Percentiles rank a stretch among this genome's conserved stretches.
Conservation (phyloP, 2,329 filamentous ascomycete genomes). For the Sarocladium brachiariae region DNA sequence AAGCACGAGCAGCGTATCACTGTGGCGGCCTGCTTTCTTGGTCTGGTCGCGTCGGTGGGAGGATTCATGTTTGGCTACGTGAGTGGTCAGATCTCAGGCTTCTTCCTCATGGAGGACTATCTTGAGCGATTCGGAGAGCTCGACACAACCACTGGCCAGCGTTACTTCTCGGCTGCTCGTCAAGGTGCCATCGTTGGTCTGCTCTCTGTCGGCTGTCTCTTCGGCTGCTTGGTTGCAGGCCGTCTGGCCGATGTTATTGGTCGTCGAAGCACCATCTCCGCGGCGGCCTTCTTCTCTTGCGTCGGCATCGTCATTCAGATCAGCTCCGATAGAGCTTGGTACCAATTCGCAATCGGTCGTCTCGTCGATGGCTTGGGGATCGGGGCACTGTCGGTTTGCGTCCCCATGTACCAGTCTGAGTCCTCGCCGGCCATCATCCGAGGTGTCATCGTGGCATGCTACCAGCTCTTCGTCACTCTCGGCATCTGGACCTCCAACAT, state of each 20-base stretch:
- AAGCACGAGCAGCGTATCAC: slow-evolving; percentile 26
- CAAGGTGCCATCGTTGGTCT: slow-evolving; percentile 59
- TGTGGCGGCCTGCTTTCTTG: slow-evolving; percentile 39
- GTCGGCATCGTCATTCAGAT: slow-evolving; percentile 60
- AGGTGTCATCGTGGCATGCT: slow-evolving; percentile 55
- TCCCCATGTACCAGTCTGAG: slow-evolving; percentile 64
- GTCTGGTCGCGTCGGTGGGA: slow-evolving; percentile 45
- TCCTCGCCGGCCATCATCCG: slow-evolving; percentile 58
- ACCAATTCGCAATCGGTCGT: slow-evolving; percentile 58
- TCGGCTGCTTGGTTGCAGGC: slow-evolving; percentile 52
- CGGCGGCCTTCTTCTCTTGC: slow-evolving; percentile 55
- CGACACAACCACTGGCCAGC: slow-evolving; percentile 26
- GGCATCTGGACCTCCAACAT: slow-evolving; percentile 56
- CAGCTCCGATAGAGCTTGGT: slow-evolving; percentile 48
- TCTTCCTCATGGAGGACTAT: slow-evolving; percentile 54
- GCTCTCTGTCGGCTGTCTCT: slow-evolving; percentile 51
- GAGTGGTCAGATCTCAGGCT: slow-evolving; percentile 55
- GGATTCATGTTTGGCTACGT: slow-evolving; percentile 53
- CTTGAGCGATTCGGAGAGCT: slow-evolving; percentile 43
- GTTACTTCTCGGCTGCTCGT: slow-evolving; percentile 48
- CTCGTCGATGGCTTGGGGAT: slow-evolving; percentile 61
- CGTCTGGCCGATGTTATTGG: slow-evolving; percentile 56
- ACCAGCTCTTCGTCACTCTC: slow-evolving; percentile 64
- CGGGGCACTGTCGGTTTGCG: slow-evolving; percentile 55
- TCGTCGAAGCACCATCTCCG: slow-evolving; percentile 55